Evolutionary conservation across 2,329 filamentous ascomycete species (phyloP).

Genomic region (Hymenoscyphus repandus): DNA sequence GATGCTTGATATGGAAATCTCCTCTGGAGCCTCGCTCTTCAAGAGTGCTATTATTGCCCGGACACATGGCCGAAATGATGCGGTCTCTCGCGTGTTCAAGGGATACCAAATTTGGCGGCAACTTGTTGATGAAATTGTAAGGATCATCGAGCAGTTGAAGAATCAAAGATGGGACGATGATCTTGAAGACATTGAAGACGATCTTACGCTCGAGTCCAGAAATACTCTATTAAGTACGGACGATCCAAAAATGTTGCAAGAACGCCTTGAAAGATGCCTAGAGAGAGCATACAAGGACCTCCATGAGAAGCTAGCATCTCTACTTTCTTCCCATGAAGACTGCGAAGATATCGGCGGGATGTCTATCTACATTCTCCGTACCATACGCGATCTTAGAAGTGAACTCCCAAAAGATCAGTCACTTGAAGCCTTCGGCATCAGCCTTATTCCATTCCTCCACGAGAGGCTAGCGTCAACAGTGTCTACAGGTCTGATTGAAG

Average conservation of each 20-base stretch:
- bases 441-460: slow-evolving; percentile 61
- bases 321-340: slow-evolving; percentile 44
- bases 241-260: slow-evolving; percentile 60
- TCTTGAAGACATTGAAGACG: slow-evolving; percentile 64
- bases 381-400: slow-evolving; percentile 68
- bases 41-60: slow-evolving; percentile 64
- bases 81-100: slow-evolving; percentile 55
- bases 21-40: slow-evolving; percentile 60
- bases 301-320: slow-evolving; percentile 45
- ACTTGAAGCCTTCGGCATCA: slow-evolving; percentile 52
- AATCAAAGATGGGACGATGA: slow-evolving; percentile 73
- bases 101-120: slow-evolving; percentile 68
- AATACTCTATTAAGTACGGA: slow-evolving; percentile 66
- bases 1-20: slow-evolving; percentile 59
- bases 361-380: slow-evolving; percentile 64
- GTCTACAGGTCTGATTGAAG: slow-evolving; percentile 42
- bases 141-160: slow-evolving; percentile 58
- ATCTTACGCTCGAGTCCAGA: slow-evolving; percentile 61
- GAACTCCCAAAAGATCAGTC: slow-evolving; percentile 52
- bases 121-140: slow-evolving; percentile 63
- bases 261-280: slow-evolving; percentile 52
- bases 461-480: slow-evolving; percentile 51
- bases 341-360: slow-evolving; percentile 45
- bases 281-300: slow-evolving; percentile 53
- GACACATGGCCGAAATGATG: slow-evolving; percentile 66